These are phyloP conservation scores for Solanum chacoense DNA, from an alignment of 305 asterid species.

Conservation along the genomic window DNA sequence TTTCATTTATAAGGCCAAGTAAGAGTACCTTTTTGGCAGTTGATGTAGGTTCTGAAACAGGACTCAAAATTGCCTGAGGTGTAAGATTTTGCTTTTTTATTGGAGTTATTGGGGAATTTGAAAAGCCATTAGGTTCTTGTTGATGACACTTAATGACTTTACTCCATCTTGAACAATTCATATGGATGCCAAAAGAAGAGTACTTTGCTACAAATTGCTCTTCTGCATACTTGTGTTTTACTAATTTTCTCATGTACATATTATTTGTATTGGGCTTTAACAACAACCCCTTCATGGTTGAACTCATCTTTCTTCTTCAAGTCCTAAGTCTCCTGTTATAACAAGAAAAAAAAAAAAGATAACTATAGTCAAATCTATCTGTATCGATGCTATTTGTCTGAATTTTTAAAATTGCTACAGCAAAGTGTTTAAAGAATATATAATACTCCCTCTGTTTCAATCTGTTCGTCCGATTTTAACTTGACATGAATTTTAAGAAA, in stretches of 20 bases:
- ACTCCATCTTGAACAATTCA: conserved; percentile 12
- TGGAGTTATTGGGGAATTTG: not conserved
- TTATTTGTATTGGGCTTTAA: conserved; percentile 32
- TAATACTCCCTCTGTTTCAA: not conserved
- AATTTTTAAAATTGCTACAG: not conserved
- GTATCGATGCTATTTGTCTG: not conserved
- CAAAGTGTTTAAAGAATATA: not conserved
- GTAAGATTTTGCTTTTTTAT: conserved; percentile 14
- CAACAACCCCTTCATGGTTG: conserved; percentile 34
- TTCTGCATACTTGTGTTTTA: conserved; percentile 26
- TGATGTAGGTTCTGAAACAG: conserved; percentile 50
- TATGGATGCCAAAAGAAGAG: conserved; percentile 3
- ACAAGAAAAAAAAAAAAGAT: not conserved
- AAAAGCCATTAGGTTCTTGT: conserved; percentile 23
- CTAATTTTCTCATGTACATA: conserved; percentile 20
- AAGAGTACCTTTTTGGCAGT: conserved; percentile 46
- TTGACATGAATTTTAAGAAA: not conserved
- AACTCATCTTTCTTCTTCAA: conserved; percentile 34
- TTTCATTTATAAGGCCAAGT: not conserved
- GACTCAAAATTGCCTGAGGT: conserved; percentile 42
- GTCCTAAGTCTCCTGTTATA: not conserved
- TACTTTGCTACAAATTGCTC: conserved; percentile 15
- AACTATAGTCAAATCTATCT: not conserved
- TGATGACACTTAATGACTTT: conserved; percentile 16
- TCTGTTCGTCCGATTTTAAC: not conserved